These are phyloP conservation scores for Kodamaea anthophila DNA, from an alignment of 1,139 yeast genomes.

Conservation along the genomic window DNA sequence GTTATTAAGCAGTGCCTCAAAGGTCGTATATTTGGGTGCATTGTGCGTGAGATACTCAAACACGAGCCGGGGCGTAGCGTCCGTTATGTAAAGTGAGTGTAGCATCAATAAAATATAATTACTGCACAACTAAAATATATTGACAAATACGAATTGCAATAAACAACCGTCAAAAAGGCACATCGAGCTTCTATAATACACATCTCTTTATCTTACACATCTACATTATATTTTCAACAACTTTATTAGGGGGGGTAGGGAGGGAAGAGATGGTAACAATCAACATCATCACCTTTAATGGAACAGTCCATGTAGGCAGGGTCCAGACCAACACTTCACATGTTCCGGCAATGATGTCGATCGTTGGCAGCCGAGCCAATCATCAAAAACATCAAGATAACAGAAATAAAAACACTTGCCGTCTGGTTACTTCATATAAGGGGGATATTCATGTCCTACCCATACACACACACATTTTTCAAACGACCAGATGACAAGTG, in stretches of 20 bases:
- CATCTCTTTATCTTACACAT: neutral
- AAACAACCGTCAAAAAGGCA: no score
- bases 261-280: slow-evolving; percentile 7
- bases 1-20: slow-evolving; percentile 21
- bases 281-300: neutral
- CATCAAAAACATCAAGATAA: slow-evolving; percentile 7
- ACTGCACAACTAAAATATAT: no score
- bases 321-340: slow-evolving; percentile 4
- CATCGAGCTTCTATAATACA: no score
- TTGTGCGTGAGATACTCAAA: slow-evolving; percentile 52
- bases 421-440: slow-evolving; percentile 2
- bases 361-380: slow-evolving; percentile 8
- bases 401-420: slow-evolving; percentile 2
- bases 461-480: slow-evolving; percentile 14
- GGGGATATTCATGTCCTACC: slow-evolving; percentile 9
- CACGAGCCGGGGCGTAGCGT: slow-evolving; percentile 47
- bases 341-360: slow-evolving; percentile 1
- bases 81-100: slow-evolving; percentile 64
- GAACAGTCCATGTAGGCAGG: slow-evolving; percentile 4
- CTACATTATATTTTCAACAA: neutral
- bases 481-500: slow-evolving; percentile 6
- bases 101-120: slow-evolving; percentile 11
- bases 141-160: no score
- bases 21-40: slow-evolving; percentile 45
- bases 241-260: slow-evolving; percentile 6